Conservation (phyloP, 345 rosid species). For the Salix arbutifolia region DNA sequence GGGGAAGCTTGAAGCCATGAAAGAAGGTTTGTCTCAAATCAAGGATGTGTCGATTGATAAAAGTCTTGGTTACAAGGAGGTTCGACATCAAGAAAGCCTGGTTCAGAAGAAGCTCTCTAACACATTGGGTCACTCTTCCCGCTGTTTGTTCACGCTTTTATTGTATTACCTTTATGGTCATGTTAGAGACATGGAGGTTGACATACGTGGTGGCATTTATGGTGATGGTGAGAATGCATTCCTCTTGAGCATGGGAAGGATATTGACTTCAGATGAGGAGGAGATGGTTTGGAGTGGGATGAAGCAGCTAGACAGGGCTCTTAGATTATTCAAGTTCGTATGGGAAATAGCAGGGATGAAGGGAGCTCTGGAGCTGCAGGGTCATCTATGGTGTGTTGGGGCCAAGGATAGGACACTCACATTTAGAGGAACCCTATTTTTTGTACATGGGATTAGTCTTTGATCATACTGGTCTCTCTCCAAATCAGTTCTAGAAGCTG, state of each 20-base stretch:
- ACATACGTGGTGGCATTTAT: slow-evolving; percentile 56
- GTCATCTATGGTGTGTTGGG: slow-evolving; percentile 67
- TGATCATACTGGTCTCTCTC: slow-evolving; percentile 17
- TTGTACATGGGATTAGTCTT: slow-evolving; percentile 52
- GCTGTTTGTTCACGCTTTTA: slow-evolving; percentile 67
- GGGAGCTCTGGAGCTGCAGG: slow-evolving; percentile 51
- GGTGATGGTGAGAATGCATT: slow-evolving; percentile 25
- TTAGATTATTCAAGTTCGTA: slow-evolving; percentile 55
- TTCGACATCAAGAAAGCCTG: slow-evolving; percentile 56
- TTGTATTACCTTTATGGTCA: slow-evolving; percentile 62
- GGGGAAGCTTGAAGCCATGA: slow-evolving; percentile 64
- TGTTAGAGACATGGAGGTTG: slow-evolving; percentile 63
- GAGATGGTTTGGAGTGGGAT: slow-evolving; percentile 53
- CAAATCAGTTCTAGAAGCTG: neutral
- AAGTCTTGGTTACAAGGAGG: slow-evolving; percentile 61
- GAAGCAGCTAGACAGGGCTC: slow-evolving; percentile 65
- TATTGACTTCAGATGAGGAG: slow-evolving; percentile 57
- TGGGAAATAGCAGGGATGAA: slow-evolving; percentile 76
- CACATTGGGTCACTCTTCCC: slow-evolving; percentile 62
- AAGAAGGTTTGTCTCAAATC: slow-evolving; percentile 73
- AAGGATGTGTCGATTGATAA: slow-evolving; percentile 62
- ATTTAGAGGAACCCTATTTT: slow-evolving; percentile 49
- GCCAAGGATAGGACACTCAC: slow-evolving; percentile 38
- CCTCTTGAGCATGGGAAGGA: slow-evolving; percentile 55
- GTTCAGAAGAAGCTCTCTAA: slow-evolving; percentile 63